Base-by-base conservation (phyloP, 1,284 basidiomycete genomes). In the Neolentinus lepideus region DNA sequence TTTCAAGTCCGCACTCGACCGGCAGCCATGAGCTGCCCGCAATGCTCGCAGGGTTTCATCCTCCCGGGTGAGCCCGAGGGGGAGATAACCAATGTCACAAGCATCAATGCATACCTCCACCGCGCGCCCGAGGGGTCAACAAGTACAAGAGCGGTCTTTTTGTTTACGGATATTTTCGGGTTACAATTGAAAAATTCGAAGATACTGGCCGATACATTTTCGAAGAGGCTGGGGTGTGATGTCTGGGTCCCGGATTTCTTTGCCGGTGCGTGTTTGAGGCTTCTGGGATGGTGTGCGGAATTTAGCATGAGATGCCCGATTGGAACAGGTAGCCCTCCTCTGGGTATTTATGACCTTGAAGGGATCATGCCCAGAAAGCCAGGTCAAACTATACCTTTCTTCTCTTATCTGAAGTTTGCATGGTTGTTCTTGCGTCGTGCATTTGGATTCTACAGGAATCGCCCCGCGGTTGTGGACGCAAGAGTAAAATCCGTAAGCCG, bases 231-330 rank as follows among this genome's bases (percentile, higher is more conserved):
- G 26, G 71, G 72, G 2, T 76, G 84, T 54, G 79, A 84, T 57
- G 84, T 88, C 24, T 86, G 81, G 75, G 77, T 85, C 19, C 81
- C 81, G 3, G 78, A 83, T 63, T 57, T 75, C 33, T 81, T 79
- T 58, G 63, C 69, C 54, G 78, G 78, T 77, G 45, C 35, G 46
- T 26, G 22, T 22, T 29, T 53, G 24, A 11, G 16, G 22, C 25
- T 21, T 16, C 6, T 43, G 25, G 22, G 21, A 29, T 27, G 12
- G 33, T 29, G 6, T 36, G 31, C 14, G 8, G 29, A 29, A n/a
- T n/a, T n/a, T n/a, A n/a, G n/a, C n/a, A n/a, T n/a, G n/a, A n/a
- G n/a, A n/a, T n/a, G n/a, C n/a, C n/a, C n/a, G n/a, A n/a, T 26
- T 50, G 24, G 47, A 16, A 50, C 52, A 79, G 80, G 79, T 9